Evolutionary conservation across 2,329 filamentous ascomycete genomes (phyloP), one percentile per base, ranked within the genome.

Genomic region (Sclerotinia borealis): DNA sequence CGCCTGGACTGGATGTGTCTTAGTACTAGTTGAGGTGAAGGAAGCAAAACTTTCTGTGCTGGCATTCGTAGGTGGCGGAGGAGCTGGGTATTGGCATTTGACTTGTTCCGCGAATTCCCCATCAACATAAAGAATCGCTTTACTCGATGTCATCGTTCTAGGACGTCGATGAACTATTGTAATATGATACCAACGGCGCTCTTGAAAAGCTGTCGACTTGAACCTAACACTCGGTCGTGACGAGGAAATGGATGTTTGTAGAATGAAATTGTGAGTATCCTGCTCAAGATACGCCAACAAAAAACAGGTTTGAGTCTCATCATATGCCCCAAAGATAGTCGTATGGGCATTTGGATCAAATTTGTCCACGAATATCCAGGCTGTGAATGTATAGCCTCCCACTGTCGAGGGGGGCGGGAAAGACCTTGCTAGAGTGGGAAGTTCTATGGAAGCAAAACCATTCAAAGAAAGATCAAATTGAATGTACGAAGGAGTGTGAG

Each of bases 251-350:
- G 95, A 97, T 9, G 96, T 98, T 77, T 99, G 95, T 7, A 99
- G 80, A 69, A 99, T 99, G 69, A 99, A 90, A 76, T 96, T 95
- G 65, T 85, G 90, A 2, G 92, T 96, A 74, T 97, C 93, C 73
- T 89, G 92, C 75, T 99, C 96, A 45, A 99, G 81, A 73, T 99
- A 99, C 65, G 92, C 88, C 69, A 99, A 85, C 41, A 99, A 79
- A 72, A 99, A 99, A 76, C 95, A 99, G 6, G 91, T 92, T 75
- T 98, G 93, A 6, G 86, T 92, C 4, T 88, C 82, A 76, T 99
- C 95, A 75, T 96, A 98, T 10, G 95, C 91, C 31, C 95, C 95
- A 75, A 99, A 99, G 17, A 99, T 83, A 0, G 95, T 99, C 0
- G 95, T 99, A 75, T 99, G 95, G 19, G 90, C 87, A 51, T 85